A percentile compares a stretch with the other conserved stretches of the same genome.
Conservation (phyloP, 2,329 filamentous ascomycete species). For the Ascochyta pisi region DNA sequence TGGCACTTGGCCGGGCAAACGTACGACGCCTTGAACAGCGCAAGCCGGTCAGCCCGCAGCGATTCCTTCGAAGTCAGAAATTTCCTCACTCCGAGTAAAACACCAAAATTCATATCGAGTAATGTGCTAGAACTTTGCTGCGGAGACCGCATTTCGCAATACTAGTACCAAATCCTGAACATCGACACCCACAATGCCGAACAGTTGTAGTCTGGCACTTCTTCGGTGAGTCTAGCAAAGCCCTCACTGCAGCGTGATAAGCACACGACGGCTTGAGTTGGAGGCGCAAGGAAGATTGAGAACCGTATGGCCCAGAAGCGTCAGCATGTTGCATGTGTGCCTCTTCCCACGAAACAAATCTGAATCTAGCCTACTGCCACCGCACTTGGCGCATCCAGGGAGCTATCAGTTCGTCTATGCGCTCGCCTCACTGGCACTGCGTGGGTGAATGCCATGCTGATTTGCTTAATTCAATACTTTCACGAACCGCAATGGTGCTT, state of each 20-base stretch:
- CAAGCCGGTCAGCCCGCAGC: background rate
- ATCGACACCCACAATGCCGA: background rate
- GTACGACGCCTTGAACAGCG: background rate
- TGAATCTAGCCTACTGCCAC: background rate
- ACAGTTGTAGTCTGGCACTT: background rate
- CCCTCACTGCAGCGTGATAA: constrained; percentile 5
- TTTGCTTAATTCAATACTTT: background rate
- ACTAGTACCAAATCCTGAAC: background rate
- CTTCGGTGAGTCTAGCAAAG: background rate
- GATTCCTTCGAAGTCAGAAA: background rate
- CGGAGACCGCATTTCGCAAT: background rate
- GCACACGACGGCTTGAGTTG: background rate
- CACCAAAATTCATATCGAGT: background rate
- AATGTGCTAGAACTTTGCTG: too few species aligned
- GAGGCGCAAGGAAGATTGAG: background rate
- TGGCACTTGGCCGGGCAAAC: background rate
- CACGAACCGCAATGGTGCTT: too few species aligned
- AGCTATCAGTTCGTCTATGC: background rate
- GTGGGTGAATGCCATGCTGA: background rate
- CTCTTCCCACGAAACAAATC: background rate
- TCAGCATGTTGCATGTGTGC: background rate
- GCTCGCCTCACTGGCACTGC: background rate
- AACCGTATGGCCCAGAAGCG: background rate
- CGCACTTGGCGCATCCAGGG: background rate
- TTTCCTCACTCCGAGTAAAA: background rate